phyloP scores from a whole-genome alignment of 352 stramenopile species.

The Phytopythium sindhum region DNA sequence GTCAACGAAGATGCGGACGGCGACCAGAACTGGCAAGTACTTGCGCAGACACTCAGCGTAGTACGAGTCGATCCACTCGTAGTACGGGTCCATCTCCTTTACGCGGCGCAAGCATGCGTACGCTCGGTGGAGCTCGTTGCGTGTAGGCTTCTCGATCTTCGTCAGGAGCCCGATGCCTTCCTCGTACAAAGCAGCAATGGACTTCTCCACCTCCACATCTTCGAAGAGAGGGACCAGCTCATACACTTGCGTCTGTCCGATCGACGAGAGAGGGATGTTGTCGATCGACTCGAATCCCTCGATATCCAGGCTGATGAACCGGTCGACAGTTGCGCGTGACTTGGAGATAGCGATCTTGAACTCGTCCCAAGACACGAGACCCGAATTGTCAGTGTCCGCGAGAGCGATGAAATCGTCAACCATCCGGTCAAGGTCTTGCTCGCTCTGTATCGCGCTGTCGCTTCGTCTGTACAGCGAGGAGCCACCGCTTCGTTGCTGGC shows the following conservation, averaged over 20 bases:
- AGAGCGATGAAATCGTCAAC: constrained; percentile 80
- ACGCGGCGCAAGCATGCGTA: constrained; percentile 74
- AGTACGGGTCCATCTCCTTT: constrained; percentile 60
- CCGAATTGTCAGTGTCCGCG: constrained; percentile 74
- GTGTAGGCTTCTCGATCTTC: constrained; percentile 51
- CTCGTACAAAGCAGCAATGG: constrained; percentile 67
- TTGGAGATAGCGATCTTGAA: constrained; percentile 85
- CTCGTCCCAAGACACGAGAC: constrained; percentile 82
- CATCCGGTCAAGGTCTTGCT: constrained; percentile 48
- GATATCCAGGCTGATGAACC: constrained; percentile 74
- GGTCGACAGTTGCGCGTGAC: constrained; percentile 59
- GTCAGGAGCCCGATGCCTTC: constrained; percentile 62
- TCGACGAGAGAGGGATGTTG: constrained; percentile 57
- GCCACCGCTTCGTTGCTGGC: constrained; percentile 27
- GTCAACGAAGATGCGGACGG: constrained; percentile 68
- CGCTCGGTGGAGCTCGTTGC: constrained; percentile 60
- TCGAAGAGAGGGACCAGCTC: constrained; percentile 72
- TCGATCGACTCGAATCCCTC: constrained; percentile 69
- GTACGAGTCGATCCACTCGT: constrained; percentile 87
- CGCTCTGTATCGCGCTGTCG: constrained; percentile 49
- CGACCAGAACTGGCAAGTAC: constrained; percentile 70
- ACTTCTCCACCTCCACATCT: constrained; percentile 66
- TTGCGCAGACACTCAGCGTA: constrained; percentile 58
- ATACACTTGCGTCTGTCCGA: constrained; percentile 76
- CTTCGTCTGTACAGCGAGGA: constrained; percentile 34